Evolutionary conservation across 129 eudicot species (phyloP).

Genomic region (Flaveria brownii): DNA sequence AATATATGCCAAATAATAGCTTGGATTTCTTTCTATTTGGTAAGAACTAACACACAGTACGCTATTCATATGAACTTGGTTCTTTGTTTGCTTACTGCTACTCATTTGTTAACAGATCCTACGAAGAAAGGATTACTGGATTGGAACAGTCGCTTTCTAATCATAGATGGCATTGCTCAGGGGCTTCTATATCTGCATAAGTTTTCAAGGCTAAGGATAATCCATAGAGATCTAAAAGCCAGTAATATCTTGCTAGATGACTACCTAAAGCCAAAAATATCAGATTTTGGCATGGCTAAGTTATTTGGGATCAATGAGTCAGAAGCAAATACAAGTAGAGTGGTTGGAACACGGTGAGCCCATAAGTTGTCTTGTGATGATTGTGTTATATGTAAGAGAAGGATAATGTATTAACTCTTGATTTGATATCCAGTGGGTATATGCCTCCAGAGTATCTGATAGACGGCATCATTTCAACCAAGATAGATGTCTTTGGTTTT

Average conservation of each 20-base stretch:
- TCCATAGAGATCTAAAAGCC: slow-evolving; percentile 52
- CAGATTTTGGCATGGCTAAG: slow-evolving; percentile 60
- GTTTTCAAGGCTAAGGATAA: slow-evolving; percentile 45
- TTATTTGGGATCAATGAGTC: slow-evolving; percentile 38
- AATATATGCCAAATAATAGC: slow-evolving; percentile 40
- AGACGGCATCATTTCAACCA: slow-evolving; percentile 38
- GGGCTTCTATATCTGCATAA: slow-evolving; percentile 58
- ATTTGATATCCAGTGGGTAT: slow-evolving; percentile 40
- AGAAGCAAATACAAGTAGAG: slow-evolving; percentile 43
- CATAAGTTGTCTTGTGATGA: not conserved
- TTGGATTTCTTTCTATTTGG: slow-evolving; percentile 43
- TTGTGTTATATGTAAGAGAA: no score
- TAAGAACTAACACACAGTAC: not conserved
- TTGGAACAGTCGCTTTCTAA: slow-evolving; percentile 38
- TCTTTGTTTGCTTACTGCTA: not conserved
- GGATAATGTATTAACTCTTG: not conserved
- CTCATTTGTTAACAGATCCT: slow-evolving; percentile 27
- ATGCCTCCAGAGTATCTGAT: slow-evolving; percentile 55
- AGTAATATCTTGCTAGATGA: slow-evolving; percentile 47
- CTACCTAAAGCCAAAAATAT: slow-evolving; percentile 43
- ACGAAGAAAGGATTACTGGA: slow-evolving; percentile 26
- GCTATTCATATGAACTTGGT: not conserved
- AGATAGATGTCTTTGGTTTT: slow-evolving; percentile 48
- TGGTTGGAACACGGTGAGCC: slow-evolving; percentile 54
- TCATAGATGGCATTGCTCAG: slow-evolving; percentile 52